Conservation (phyloP, 257 asterid species). For the Fraxinus excelsior region DNA sequence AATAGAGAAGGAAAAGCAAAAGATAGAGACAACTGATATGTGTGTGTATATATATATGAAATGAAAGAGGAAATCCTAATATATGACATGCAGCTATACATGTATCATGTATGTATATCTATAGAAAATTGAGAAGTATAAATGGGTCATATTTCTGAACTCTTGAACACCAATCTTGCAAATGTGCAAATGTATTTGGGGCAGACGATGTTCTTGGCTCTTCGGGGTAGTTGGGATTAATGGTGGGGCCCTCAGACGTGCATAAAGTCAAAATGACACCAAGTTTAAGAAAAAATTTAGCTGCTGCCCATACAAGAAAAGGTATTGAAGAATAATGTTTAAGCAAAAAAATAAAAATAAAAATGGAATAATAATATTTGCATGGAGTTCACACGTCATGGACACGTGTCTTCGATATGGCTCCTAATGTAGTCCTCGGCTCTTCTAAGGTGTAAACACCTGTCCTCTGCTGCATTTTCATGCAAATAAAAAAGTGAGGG, state of each 20-base stretch:
- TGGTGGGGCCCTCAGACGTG: slow-evolving; percentile 9
- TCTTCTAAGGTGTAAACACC: slow-evolving; percentile 36
- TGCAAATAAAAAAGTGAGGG: slow-evolving; percentile 18
- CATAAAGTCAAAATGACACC: background rate
- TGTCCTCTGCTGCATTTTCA: slow-evolving; percentile 30
- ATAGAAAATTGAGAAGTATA: background rate
- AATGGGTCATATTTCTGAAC: background rate
- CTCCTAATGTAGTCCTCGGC: slow-evolving; percentile 8
- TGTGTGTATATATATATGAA: background rate
- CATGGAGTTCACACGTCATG: slow-evolving; percentile 50
- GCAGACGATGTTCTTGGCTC: background rate
- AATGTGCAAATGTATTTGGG: slow-evolving; percentile 9
- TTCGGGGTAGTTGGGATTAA: background rate
- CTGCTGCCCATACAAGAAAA: slow-evolving; percentile 8
- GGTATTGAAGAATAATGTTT: background rate
- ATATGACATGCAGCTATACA: slow-evolving; percentile 7
- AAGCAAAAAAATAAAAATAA: no score
- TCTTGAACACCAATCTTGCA: slow-evolving; percentile 5
- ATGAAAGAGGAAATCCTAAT: background rate
- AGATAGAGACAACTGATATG: background rate
- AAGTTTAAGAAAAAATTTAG: background rate
- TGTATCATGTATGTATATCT: slow-evolving; percentile 4
- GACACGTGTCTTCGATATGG: slow-evolving; percentile 41
- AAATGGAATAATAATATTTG: slow-evolving; percentile 10
- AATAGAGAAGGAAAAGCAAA: no score